Base-by-base conservation (phyloP, 2,329 filamentous ascomycete genomes). In the Parastagonospora avenae region DNA sequence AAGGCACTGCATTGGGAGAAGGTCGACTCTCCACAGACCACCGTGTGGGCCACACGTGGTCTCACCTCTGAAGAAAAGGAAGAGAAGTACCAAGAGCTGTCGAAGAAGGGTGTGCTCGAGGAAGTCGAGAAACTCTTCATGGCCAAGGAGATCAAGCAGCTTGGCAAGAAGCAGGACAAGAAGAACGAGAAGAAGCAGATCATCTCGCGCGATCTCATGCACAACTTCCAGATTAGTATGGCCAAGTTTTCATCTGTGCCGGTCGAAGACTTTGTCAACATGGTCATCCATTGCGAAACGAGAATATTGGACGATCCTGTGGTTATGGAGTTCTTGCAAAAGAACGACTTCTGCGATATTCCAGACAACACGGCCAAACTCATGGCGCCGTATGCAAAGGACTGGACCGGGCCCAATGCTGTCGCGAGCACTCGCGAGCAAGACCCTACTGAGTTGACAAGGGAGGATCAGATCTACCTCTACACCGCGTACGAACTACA, bases 1-100 rank as follows among this genome's bases (percentile, higher is more conserved):
- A 99, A 99, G 85, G 93, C 93, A 52, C 82, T 99, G 62, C 94
- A 99, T 78, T 97, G 94, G 93, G 94, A 99, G 77, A 97, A 97
- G 80, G 91, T 99, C 47, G 94, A 99, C 75, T 85, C 90, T 46
- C 90, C 92, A 16, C 86, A 94, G 71, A 89, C 91, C 43, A 97
- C 93, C 46, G 90, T 97, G 64, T 97, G 93, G 93, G 92, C 92
- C 30, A 83, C 85, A 7, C 91, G 96, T 73, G 85, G 90, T 28
- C 89, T 91, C 4, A 95, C 91, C n/a, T 85, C 87, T 4, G 88
- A 95, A 71, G 90, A 89, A 54, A 91, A 92, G 69, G 94, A 99
- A 77, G 91, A 96, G 76, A 97, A 97, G 74, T 97, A 97, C 70
- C 86, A 89, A 33, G 94, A 97, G 68, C 83, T 99, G 53, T 92